These are phyloP conservation scores for Candida loeiensis DNA, from an alignment of 805 yeast species.

Conservation along the genomic window DNA sequence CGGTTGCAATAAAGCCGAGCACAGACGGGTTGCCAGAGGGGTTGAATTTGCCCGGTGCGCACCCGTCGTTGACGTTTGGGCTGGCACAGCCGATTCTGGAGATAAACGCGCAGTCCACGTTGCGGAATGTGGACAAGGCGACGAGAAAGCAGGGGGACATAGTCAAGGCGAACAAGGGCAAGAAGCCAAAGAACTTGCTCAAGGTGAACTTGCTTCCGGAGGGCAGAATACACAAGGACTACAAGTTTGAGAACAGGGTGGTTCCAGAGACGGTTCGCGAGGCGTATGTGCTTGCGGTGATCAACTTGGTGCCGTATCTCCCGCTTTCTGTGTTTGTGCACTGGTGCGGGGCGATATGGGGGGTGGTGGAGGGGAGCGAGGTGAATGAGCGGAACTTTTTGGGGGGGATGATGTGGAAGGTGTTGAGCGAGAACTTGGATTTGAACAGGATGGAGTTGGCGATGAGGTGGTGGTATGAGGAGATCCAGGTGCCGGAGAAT, in stretches of 20 bases:
- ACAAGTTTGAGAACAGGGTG: slow-evolving; percentile 22
- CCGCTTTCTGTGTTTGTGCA: slow-evolving; percentile 37
- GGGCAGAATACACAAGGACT: slow-evolving; percentile 11
- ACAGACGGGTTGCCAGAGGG: too few species aligned
- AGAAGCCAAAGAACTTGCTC: slow-evolving; percentile 31
- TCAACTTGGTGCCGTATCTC: slow-evolving; percentile 52
- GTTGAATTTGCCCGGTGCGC: too few species aligned
- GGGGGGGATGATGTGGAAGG: slow-evolving; percentile 46
- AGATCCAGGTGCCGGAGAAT: slow-evolving; percentile 10
- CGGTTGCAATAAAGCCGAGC: slow-evolving; percentile 21
- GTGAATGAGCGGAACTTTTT: slow-evolving; percentile 38
- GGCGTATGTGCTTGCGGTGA: slow-evolving; percentile 44
- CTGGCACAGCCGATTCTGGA: slow-evolving; percentile 37
- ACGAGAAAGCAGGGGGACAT: slow-evolving; percentile 19
- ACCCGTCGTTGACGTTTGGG: too few species aligned
- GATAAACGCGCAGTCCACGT: slow-evolving; percentile 34
- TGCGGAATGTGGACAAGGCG: slow-evolving; percentile 25
- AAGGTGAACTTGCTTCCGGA: slow-evolving; percentile 14
- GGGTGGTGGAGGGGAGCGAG: slow-evolving; percentile 30
- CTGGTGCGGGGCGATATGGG: slow-evolving; percentile 49
- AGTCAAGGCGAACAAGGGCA: slow-evolving; percentile 26
- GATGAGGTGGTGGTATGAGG: slow-evolving; percentile 61
- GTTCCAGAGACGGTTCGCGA: slow-evolving; percentile 44
- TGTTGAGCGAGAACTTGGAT: slow-evolving; percentile 55
- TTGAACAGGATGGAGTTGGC: slow-evolving; percentile 54